Conservation (phyloP, 345 rosid genomes). For the Citrus medica region DNA sequence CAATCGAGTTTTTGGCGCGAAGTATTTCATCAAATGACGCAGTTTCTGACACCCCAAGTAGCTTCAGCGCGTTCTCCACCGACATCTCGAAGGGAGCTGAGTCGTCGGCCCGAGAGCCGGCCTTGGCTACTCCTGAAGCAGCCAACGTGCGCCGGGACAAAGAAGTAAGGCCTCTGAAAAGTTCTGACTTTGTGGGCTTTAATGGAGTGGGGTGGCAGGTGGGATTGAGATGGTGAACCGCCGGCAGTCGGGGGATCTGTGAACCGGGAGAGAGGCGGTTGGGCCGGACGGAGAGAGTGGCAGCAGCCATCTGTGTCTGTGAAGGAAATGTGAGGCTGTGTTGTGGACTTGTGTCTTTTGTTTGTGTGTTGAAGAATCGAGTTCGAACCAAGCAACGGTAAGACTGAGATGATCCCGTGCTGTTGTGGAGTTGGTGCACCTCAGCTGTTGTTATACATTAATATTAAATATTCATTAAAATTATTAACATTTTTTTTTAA, state of each 20-base stretch:
- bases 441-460: too few species aligned
- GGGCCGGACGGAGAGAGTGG: constrained; percentile 75
- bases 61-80: constrained; percentile 87
- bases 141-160: constrained; percentile 35
- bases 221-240: constrained; percentile 15
- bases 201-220: constrained; percentile 1
- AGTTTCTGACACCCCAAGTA: constrained; percentile 81
- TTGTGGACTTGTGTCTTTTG: background rate
- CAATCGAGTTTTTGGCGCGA: constrained; percentile 80
- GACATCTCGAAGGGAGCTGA: constrained; percentile 93
- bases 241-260: constrained; percentile 29
- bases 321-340: constrained; percentile 17
- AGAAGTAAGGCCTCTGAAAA: constrained; percentile 35
- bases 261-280: constrained; percentile 47
- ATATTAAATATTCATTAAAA: too few species aligned
- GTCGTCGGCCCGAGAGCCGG: constrained; percentile 84
- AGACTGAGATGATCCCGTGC: background rate
- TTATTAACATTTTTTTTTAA: too few species aligned
- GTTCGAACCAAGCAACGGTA: background rate
- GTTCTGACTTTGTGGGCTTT: constrained; percentile 28
- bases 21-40: constrained; percentile 94
- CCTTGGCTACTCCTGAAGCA: constrained; percentile 29
- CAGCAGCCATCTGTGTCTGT: constrained; percentile 22
- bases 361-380: background rate
- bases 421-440: background rate